These are phyloP conservation scores for Trifolium repens DNA, from an alignment of 306 rosid species.

Conservation along the genomic window DNA sequence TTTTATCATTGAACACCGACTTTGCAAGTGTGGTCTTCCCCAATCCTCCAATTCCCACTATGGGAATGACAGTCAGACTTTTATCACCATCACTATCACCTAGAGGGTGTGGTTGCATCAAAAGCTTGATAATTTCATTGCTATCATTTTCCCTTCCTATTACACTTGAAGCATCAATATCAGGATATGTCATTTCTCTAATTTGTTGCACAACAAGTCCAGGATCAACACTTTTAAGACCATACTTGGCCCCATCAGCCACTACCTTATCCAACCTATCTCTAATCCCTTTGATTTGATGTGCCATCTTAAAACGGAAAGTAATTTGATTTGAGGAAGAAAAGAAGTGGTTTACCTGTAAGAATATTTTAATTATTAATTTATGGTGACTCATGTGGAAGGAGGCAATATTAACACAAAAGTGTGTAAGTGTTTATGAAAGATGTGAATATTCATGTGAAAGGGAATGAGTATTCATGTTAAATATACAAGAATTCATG, in stretches of 20 bases:
- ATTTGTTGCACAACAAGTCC: not conserved
- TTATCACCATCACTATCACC: not conserved
- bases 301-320: not conserved
- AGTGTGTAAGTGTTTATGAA: no score
- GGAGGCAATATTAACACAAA: no score
- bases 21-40: conserved; percentile 40
- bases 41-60: conserved; percentile 34
- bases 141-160: not conserved
- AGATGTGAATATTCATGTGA: no score
- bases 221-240: not conserved
- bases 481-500: no score
- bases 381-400: no score
- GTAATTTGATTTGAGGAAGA: not conserved
- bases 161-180: not conserved
- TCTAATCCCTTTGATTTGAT: not conserved
- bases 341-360: no score
- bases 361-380: no score
- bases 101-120: not conserved
- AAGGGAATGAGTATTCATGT: no score
- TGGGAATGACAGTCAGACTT: conserved; percentile 7
- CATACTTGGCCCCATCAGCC: not conserved
- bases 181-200: not conserved
- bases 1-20: not conserved
- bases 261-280: not conserved
- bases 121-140: not conserved